Conservation (phyloP, 163 green algal species). For the Chloromonas sp. region DNA sequence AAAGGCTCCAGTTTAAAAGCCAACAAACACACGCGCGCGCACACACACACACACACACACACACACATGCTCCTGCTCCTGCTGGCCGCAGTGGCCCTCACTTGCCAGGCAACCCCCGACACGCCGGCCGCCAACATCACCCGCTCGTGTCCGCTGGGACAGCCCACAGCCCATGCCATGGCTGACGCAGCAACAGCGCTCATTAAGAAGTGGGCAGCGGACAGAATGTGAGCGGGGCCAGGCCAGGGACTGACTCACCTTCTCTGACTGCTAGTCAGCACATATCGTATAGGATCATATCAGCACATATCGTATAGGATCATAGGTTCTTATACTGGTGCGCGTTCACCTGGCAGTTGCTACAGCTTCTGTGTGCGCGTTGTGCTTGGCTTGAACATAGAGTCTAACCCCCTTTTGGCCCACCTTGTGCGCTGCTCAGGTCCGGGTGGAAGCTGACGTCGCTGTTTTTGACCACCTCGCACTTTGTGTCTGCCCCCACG, state of each 20-base stretch:
- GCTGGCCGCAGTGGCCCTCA: not conserved
- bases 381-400: not conserved
- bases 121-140: not conserved
- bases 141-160: not conserved
- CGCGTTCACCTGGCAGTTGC: not conserved
- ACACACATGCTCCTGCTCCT: not conserved
- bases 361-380: not conserved
- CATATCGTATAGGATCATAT: too few species aligned
- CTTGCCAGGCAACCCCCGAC: not conserved
- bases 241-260: not conserved
- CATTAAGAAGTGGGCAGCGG: not conserved
- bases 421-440: not conserved
- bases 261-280: too few species aligned
- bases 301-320: too few species aligned
- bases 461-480: not conserved
- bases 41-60: too few species aligned
- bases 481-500: not conserved
- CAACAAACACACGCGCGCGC: too few species aligned
- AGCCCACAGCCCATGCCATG: not conserved
- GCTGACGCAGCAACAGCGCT: not conserved
- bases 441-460: not conserved
- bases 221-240: not conserved
- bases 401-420: not conserved
- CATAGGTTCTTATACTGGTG: too few species aligned
- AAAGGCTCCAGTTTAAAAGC: too few species aligned